A percentile compares a stretch with the other conserved stretches of the same genome.
Evolutionary conservation across 768 basidiomycete species (phyloP).

Genomic region (Hygrocybe coccinea): DNA sequence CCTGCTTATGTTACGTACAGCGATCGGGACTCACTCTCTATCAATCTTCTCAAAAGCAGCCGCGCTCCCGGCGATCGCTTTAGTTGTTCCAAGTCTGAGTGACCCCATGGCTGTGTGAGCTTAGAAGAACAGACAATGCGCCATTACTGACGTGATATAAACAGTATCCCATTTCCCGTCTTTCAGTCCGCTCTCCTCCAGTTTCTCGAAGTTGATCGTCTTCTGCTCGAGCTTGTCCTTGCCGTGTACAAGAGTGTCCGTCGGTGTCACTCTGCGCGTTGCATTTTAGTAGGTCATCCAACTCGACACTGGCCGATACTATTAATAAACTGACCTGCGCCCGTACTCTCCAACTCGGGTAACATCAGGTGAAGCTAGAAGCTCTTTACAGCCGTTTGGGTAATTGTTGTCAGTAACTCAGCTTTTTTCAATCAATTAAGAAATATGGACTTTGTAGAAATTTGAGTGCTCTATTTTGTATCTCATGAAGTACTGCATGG

Average conservation of each 20-base stretch:
- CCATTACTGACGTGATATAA: slow-evolving; percentile 54
- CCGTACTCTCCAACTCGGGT: slow-evolving; percentile 66
- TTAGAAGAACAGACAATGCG: neutral
- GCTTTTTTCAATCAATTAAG: too few relatives aligned
- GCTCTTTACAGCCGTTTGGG: too few relatives aligned
- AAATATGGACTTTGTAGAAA: too few relatives aligned
- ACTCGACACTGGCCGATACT: neutral
- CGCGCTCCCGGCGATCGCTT: slow-evolving; percentile 54
- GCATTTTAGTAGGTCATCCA: too few relatives aligned
- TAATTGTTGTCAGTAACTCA: too few relatives aligned
- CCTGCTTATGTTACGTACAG: neutral
- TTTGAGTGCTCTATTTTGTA: too few relatives aligned
- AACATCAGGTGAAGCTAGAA: slow-evolving; percentile 54
- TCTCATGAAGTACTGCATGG: too few relatives aligned
- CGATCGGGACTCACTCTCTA: slow-evolving; percentile 49
- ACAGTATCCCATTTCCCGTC: slow-evolving; percentile 69
- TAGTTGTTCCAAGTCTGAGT: slow-evolving; percentile 60
- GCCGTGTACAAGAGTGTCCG: slow-evolving; percentile 34
- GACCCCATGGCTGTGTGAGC: neutral
- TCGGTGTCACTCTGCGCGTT: slow-evolving; percentile 36
- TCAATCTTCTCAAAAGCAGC: slow-evolving; percentile 74
- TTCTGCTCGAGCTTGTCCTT: slow-evolving; percentile 65
- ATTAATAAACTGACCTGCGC: slow-evolving; percentile 31
- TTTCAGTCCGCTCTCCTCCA: slow-evolving; percentile 46
- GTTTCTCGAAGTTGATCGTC: slow-evolving; percentile 63